These are phyloP conservation scores for Sporothrix brunneoviolacea DNA, from an alignment of 2,329 filamentous ascomycete genomes.

Conservation along the genomic window DNA sequence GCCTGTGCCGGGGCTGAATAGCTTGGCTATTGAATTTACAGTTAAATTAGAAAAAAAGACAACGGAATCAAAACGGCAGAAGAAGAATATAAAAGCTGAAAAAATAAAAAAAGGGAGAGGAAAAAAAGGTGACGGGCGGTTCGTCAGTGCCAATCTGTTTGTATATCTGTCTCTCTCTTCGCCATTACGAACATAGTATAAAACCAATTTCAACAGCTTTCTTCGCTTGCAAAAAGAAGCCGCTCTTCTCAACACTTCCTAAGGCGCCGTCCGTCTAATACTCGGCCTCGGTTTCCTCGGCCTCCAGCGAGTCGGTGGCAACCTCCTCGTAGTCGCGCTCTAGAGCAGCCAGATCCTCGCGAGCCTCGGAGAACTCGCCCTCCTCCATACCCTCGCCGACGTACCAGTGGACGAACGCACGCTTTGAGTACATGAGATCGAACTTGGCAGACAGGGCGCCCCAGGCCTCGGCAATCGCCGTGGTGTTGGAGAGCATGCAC, in stretches of 20 bases:
- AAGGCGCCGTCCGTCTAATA: conserved; percentile 53
- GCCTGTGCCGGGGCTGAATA: too few species aligned
- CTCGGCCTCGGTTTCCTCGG: conserved; percentile 82
- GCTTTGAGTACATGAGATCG: conserved; percentile 99
- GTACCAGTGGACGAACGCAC: conserved; percentile 99
- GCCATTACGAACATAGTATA: conserved; percentile 15
- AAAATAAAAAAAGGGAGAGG: background rate
- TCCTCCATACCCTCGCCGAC: conserved; percentile 99
- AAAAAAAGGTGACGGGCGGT: background rate
- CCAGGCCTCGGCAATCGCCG: conserved; percentile 97
- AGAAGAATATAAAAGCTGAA: background rate
- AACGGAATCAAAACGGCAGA: background rate
- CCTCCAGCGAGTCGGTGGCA: conserved; percentile 85
- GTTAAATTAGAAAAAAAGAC: background rate
- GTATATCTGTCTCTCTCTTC: conserved; percentile 13
- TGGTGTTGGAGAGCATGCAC: conserved; percentile 99
- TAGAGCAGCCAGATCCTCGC: conserved; percentile 94
- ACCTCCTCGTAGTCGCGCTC: conserved; percentile 99
- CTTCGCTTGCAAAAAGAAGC: conserved; percentile 6
- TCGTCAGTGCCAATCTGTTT: conserved; percentile 14
- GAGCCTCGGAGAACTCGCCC: conserved; percentile 98
- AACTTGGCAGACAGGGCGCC: conserved; percentile 95
- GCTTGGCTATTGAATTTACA: too few species aligned
- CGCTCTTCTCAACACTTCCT: background rate
- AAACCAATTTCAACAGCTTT: conserved; percentile 3